phyloP scores from a whole-genome alignment of 164 flowering plant genomes.

The Stephania cephalantha region DNA sequence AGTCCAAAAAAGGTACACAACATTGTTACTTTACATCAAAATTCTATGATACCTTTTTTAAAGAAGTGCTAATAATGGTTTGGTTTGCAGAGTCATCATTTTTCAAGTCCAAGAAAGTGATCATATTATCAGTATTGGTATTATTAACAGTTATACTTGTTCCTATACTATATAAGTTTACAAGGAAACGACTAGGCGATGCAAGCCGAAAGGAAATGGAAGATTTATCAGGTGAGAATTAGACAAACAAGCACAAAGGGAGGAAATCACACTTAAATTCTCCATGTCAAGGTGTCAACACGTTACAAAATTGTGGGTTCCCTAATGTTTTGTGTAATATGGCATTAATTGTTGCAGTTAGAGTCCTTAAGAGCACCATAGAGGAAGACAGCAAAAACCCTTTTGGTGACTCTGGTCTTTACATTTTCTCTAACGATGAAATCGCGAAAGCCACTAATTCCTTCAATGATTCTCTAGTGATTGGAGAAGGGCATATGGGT shows the following conservation, averaged over 20 bases:
- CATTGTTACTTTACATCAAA: too few relatives aligned
- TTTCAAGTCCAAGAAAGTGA: slow-evolving; percentile 10
- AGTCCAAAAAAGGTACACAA: slow-evolving; percentile 10
- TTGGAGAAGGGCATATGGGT: slow-evolving; percentile 25
- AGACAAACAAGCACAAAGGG: too few relatives aligned
- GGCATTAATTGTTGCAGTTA: slow-evolving; percentile 4
- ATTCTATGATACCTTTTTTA: too few relatives aligned
- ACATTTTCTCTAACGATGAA: slow-evolving; percentile 19
- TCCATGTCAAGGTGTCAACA: neutral
- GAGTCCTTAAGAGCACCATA: slow-evolving; percentile 11
- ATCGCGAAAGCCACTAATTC: slow-evolving; percentile 18
- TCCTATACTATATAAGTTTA: slow-evolving; percentile 20
- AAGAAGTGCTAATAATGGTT: slow-evolving; percentile 5
- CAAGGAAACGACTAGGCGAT: slow-evolving; percentile 14
- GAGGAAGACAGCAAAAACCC: slow-evolving; percentile 12
- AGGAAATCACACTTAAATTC: neutral
- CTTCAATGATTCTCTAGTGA: slow-evolving; percentile 14
- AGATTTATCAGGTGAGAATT: slow-evolving; percentile 19
- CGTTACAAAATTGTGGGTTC: neutral
- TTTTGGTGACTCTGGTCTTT: slow-evolving; percentile 18
- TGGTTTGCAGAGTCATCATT: neutral
- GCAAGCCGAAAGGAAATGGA: slow-evolving; percentile 20
- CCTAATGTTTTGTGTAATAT: neutral
- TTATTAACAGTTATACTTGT: slow-evolving; percentile 11
- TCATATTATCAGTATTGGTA: neutral